Evolutionary conservation across 805 yeast species (phyloP), one percentile per base, ranked within the genome.

Genomic region (Kazachstania taianensis): DNA sequence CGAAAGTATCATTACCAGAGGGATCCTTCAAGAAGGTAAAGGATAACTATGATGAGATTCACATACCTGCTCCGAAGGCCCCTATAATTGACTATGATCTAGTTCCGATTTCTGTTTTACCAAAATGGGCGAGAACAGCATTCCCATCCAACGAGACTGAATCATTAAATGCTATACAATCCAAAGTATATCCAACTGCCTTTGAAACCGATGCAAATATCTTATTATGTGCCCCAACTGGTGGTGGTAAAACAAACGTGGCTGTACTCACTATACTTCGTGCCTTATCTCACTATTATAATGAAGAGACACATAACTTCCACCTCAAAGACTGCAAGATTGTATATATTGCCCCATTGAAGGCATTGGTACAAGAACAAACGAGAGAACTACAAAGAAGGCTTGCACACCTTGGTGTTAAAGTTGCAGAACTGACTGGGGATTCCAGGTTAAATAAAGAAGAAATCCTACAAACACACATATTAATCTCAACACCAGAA

Each of bases 211-310:
- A 83, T 50, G 67, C 69, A 4, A 89, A 87, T 49, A 54, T 92
- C 27, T 62, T 89, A 13, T 63, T 89, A 46, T 89, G 97, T 69
- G 97, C 98, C 1, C 98, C 98, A 5, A 89, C 98, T 0, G 98
- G 98, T 63, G 96, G 96, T 2, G 98, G 98, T 63, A 89, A 89
- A 55, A 89, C 98, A 16, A 92, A 92, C 55, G 95, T 92, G 20
- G 99, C 99, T 0, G 73, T 92, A 78, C 59, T 92, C 31, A 66
- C 95, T 0, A 68, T 83, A 4, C 62, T 87, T n/a, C 61, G 79
- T 33, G 65, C 81, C 0, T 53, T 87, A 15, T 61, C 72, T 0
- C 68, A 77, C 32, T 72, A 60, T 51, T 62, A 79, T 48, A 60
- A 67, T 31, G 50, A 50, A 4, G 50, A 48, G 1, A 61, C 67